These are phyloP conservation scores for Marasmius sp. DNA, from an alignment of 1,284 basidiomycete species.

Conservation along the genomic window DNA sequence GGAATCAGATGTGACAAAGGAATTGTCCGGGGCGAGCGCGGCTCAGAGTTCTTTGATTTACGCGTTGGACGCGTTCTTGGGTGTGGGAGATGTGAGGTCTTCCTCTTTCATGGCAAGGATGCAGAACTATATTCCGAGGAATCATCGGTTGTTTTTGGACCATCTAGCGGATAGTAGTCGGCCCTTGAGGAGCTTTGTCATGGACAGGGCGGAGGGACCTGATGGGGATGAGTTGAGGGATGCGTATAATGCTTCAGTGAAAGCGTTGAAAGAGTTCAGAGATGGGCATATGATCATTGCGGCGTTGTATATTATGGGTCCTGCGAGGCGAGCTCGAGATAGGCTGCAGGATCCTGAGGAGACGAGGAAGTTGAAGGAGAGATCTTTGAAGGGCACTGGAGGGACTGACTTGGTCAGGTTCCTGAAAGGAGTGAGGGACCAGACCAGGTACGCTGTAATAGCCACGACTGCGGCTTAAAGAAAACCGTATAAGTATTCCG, in stretches of 20 bases:
- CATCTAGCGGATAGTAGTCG: conserved; percentile 63
- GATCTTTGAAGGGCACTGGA: conserved; percentile 70
- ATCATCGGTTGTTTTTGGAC: conserved; percentile 82
- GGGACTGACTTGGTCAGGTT: conserved; percentile 80
- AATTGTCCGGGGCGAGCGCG: conserved; percentile 86
- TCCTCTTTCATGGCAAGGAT: conserved; percentile 74
- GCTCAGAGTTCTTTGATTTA: conserved; percentile 91
- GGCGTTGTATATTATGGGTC: conserved; percentile 76
- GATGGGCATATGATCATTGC: conserved; percentile 85
- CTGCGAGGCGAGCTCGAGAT: conserved; percentile 40
- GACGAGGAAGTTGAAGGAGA: conserved; percentile 14
- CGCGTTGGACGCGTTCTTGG: conserved; percentile 87
- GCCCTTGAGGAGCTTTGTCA: conserved; percentile 50
- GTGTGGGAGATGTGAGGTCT: conserved; percentile 64
- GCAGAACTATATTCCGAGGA: conserved; percentile 86
- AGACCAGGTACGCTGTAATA: conserved; percentile 50
- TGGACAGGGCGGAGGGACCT: conserved; percentile 11
- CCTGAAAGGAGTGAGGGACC: conserved; percentile 74
- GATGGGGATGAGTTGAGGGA: conserved; percentile 35
- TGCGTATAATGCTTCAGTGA: conserved; percentile 75
- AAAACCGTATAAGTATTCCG: background rate
- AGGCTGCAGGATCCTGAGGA: conserved; percentile 8
- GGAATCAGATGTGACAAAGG: conserved; percentile 45
- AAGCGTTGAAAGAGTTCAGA: conserved; percentile 73
- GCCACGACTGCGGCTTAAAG: background rate